Conservation (phyloP, 352 stramenopile genomes). For the Phytophthora boehmeriae region DNA sequence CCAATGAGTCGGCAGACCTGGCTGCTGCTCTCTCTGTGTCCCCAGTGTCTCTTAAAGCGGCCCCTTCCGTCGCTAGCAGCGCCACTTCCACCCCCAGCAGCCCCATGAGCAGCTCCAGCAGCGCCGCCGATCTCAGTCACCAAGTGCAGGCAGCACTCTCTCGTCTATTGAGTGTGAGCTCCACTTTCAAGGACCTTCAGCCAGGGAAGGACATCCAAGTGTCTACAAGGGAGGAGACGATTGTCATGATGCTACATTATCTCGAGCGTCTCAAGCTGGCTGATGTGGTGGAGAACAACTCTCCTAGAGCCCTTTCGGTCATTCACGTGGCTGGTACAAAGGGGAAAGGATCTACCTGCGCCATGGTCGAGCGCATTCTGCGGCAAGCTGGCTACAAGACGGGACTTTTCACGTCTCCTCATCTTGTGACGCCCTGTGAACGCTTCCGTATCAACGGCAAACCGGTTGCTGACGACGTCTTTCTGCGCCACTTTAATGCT, state of each 20-base stretch:
- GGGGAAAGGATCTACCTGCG: slow-evolving; percentile 94
- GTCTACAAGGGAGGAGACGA: slow-evolving; percentile 77
- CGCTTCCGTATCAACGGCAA: slow-evolving; percentile 94
- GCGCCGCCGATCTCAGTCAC: slow-evolving; percentile 16
- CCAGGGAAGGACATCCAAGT: slow-evolving; percentile 67
- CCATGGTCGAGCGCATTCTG: slow-evolving; percentile 87
- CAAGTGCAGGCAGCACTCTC: slow-evolving; percentile 65
- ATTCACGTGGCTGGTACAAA: slow-evolving; percentile 97
- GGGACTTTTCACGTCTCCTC: slow-evolving; percentile 95
- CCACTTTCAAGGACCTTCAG: slow-evolving; percentile 70
- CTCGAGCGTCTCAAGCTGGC: slow-evolving; percentile 58
- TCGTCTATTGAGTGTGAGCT: slow-evolving; percentile 65
- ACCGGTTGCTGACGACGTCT: slow-evolving; percentile 80
- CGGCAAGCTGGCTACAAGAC: slow-evolving; percentile 81
- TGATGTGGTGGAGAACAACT: slow-evolving; percentile 40
- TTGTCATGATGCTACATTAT: slow-evolving; percentile 86
- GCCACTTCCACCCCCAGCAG: slow-evolving; percentile 30
- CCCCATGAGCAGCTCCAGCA: slow-evolving; percentile 27
- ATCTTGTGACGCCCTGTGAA: slow-evolving; percentile 94
- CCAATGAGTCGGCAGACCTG: not conserved
- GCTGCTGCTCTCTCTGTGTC: not conserved
- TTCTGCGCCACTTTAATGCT: slow-evolving; percentile 77
- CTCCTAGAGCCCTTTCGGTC: slow-evolving; percentile 56
- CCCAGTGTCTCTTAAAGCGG: slow-evolving; percentile 14
- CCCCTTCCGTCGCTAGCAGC: slow-evolving; percentile 19